phyloP scores from a whole-genome alignment of 2,329 filamentous ascomycete species.

The Ophiosphaerella korrae region DNA sequence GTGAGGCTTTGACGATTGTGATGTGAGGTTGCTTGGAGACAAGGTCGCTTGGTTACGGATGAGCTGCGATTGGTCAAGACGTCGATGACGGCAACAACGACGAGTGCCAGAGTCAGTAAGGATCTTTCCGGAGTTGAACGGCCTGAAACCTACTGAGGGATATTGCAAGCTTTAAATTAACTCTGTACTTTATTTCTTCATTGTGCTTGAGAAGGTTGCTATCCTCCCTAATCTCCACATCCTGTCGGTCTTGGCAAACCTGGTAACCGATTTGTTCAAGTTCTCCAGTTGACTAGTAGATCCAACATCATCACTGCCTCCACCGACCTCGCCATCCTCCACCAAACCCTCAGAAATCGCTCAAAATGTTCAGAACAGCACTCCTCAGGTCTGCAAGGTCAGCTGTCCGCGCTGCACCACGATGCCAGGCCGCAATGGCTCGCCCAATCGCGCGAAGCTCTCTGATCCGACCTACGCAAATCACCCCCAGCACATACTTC shows the following conservation, averaged over 20 bases:
- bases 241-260: too few species aligned
- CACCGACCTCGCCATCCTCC: slow-evolving; percentile 29
- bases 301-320: slow-evolving; percentile 34
- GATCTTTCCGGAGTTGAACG: not conserved
- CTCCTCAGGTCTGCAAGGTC: slow-evolving; percentile 76
- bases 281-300: slow-evolving; percentile 16
- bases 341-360: slow-evolving; percentile 20
- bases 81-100: slow-evolving; percentile 24
- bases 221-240: not conserved
- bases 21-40: slow-evolving; percentile 27
- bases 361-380: slow-evolving; percentile 87
- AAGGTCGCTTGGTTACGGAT: slow-evolving; percentile 26
- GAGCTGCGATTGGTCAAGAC: slow-evolving; percentile 39
- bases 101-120: slow-evolving; percentile 15
- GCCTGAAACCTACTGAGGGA: not conserved
- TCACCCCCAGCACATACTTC: slow-evolving; percentile 67
- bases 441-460: slow-evolving; percentile 65
- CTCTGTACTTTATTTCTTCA: slow-evolving; percentile 1
- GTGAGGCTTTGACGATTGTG: slow-evolving; percentile 27
- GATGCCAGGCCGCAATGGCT: slow-evolving; percentile 57
- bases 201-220: slow-evolving; percentile 5
- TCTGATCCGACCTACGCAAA: slow-evolving; percentile 65
- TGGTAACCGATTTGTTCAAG: slow-evolving; percentile 2
- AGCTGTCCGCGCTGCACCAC: slow-evolving; percentile 49
- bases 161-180: not conserved